These are phyloP conservation scores for Neofusicoccum laricinum DNA, from an alignment of 2,329 filamentous ascomycete genomes.

Conservation along the genomic window DNA sequence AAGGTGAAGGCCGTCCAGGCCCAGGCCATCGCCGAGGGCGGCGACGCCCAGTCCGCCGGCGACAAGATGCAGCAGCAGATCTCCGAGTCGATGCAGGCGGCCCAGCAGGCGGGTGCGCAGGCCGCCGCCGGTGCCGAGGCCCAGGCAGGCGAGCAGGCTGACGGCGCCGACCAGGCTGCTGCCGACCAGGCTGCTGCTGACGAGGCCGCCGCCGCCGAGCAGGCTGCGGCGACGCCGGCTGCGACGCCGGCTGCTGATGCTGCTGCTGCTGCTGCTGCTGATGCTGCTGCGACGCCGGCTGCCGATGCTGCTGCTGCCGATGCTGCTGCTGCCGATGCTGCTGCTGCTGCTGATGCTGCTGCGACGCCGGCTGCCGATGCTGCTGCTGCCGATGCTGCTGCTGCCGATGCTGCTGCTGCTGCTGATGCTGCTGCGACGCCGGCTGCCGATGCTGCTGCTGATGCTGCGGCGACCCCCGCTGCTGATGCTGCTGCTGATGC, in stretches of 20 bases:
- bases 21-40: not conserved
- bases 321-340: not conserved
- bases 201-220: not conserved
- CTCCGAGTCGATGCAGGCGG: not conserved
- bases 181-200: not conserved
- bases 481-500: too few species aligned
- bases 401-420: too few species aligned
- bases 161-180: not conserved
- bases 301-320: not conserved
- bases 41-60: not conserved
- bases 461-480: too few species aligned
- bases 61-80: not conserved
- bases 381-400: too few species aligned
- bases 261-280: not conserved
- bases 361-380: too few species aligned
- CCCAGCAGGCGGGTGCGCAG: not conserved
- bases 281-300: not conserved
- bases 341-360: not conserved
- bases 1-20: slow-evolving; percentile 3
- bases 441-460: too few species aligned
- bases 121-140: not conserved
- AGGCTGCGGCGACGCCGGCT: not conserved
- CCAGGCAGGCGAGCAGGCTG: not conserved
- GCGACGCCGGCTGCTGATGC: not conserved
- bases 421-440: too few species aligned